Conservation (phyloP, 2,329 filamentous ascomycete genomes). For the Dactylellina parvicollis region DNA sequence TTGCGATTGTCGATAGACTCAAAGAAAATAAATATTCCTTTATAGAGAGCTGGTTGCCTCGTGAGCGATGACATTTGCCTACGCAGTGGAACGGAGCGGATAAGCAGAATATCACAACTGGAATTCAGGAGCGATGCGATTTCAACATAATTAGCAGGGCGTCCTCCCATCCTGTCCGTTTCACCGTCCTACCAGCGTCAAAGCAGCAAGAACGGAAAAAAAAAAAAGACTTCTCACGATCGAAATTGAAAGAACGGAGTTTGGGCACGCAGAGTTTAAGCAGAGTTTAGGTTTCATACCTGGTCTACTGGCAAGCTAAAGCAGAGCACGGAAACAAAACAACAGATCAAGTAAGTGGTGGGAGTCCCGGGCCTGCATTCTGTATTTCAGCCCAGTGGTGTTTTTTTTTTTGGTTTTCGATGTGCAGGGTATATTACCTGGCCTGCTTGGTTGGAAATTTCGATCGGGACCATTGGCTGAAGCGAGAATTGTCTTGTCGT, state of each 20-base stretch:
- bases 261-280: neutral
- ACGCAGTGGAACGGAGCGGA: neutral
- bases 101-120: neutral
- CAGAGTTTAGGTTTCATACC: neutral
- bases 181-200: neutral
- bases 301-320: neutral
- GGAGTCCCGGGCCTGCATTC: slow-evolving; percentile 11
- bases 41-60: slow-evolving; percentile 7
- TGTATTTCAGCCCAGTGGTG: slow-evolving; percentile 37
- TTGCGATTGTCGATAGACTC: neutral
- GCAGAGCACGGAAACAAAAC: slow-evolving; percentile 40
- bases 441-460: slow-evolving; percentile 34
- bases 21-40: neutral
- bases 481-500: slow-evolving; percentile 43
- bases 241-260: neutral
- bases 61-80: slow-evolving; percentile 3
- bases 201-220: neutral
- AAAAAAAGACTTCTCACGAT: slow-evolving; percentile 1
- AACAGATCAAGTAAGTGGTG: slow-evolving; percentile 44
- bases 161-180: neutral
- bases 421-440: slow-evolving; percentile 34
- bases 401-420: slow-evolving; percentile 43
- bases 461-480: slow-evolving; percentile 52
- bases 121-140: neutral
- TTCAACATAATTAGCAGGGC: neutral